A percentile compares a stretch with the other conserved stretches of the same genome.
Conservation (phyloP, 2,329 filamentous ascomycete species). For the Claviceps africana region DNA sequence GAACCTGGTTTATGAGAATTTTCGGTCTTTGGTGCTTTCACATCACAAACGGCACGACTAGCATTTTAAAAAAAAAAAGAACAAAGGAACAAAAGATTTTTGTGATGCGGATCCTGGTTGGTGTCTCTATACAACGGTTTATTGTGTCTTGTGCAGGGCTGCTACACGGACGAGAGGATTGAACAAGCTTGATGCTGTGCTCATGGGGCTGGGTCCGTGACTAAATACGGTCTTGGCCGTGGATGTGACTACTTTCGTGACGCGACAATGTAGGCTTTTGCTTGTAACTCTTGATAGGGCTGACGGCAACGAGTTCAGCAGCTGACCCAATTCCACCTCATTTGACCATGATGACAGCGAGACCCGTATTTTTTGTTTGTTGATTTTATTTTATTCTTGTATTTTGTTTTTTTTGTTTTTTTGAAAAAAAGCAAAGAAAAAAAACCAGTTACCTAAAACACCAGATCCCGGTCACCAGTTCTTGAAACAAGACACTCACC, state of each 20-base stretch:
- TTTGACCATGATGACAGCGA: too few relatives aligned
- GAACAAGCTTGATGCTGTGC: neutral
- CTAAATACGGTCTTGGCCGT: neutral
- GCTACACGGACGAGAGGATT: neutral
- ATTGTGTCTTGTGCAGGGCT: neutral
- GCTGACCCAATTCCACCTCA: too few relatives aligned
- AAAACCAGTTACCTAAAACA: neutral
- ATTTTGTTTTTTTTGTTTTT: too few relatives aligned
- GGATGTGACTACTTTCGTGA: too few relatives aligned
- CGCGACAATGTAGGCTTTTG: too few relatives aligned
- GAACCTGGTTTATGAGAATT: neutral
- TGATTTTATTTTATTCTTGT: too few relatives aligned
- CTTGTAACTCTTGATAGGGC: too few relatives aligned
- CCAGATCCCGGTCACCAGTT: neutral
- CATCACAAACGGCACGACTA: neutral
- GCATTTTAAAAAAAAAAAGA: neutral
- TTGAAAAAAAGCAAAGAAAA: too few relatives aligned
- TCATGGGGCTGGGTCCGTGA: neutral
- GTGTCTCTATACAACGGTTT: neutral
- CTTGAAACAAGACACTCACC: neutral
- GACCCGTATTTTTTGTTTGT: too few relatives aligned
- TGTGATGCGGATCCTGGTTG: neutral
- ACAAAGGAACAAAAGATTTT: neutral
- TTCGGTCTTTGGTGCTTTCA: neutral
- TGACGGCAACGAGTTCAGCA: too few relatives aligned